These are phyloP conservation scores for Plasmodium sp. DNA, from an alignment of 169 alveolate genomes.

Conservation along the genomic window DNA sequence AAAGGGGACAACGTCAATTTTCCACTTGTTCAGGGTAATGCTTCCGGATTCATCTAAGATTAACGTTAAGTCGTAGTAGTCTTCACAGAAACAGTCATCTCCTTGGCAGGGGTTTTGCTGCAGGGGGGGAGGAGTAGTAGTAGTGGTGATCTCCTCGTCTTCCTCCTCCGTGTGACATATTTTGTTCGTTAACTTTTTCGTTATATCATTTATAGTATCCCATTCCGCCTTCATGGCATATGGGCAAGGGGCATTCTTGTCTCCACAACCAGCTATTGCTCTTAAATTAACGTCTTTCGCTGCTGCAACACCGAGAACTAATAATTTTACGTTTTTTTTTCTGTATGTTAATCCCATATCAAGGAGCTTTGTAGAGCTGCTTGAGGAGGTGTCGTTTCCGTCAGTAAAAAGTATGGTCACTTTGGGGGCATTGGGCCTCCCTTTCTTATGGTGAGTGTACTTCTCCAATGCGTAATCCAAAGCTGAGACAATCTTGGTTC, in stretches of 20 bases:
- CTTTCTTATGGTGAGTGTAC: constrained; percentile 18
- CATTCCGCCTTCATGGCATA: constrained; percentile 66
- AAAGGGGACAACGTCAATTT: constrained; percentile 41
- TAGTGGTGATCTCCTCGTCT: background rate
- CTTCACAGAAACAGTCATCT: constrained; percentile 51
- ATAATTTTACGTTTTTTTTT: constrained; percentile 24
- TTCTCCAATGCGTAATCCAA: constrained; percentile 51
- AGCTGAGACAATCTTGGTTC: constrained; percentile 38
- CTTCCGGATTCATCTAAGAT: constrained; percentile 61
- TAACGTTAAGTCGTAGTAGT: constrained; percentile 61
- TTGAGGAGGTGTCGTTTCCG: constrained; percentile 33
- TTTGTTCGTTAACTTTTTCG: constrained; percentile 39
- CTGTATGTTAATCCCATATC: constrained; percentile 22
- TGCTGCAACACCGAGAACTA: constrained; percentile 62
- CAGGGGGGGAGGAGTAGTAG: constrained; percentile 1
- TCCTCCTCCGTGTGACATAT: constrained; percentile 61
- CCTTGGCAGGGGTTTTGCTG: constrained; percentile 42
- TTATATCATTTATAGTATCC: constrained; percentile 61
- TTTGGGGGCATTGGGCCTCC: constrained; percentile 47
- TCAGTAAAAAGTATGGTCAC: constrained; percentile 69
- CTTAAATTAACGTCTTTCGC: constrained; percentile 27
- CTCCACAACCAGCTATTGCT: constrained; percentile 52
- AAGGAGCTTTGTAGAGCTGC: background rate
- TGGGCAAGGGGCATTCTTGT: constrained; percentile 11
- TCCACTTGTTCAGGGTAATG: constrained; percentile 26